Conservation (phyloP, 2,329 filamentous ascomycete genomes). For the Ophiosphaerella korrae region DNA sequence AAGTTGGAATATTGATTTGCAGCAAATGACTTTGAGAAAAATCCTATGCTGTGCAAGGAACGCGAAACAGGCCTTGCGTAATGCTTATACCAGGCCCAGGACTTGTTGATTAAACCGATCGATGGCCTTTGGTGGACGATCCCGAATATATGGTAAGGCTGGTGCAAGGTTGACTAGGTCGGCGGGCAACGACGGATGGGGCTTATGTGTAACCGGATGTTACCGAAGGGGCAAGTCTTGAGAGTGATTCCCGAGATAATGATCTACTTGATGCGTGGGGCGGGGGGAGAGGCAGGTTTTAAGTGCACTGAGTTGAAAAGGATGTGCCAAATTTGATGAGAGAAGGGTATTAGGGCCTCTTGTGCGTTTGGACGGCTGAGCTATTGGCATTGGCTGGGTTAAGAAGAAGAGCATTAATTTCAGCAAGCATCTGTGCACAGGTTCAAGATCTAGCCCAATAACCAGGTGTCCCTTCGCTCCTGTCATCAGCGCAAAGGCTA, state of each 20-base stretch:
- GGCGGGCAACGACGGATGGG: conserved; percentile 3
- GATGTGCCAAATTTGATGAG: not conserved
- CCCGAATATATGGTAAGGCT: conserved; percentile 23
- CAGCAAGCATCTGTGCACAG: conserved; percentile 25
- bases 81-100: conserved; percentile 17
- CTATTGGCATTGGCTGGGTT: conserved; percentile 21
- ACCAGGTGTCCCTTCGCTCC: conserved; percentile 29
- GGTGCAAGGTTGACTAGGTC: conserved; percentile 19
- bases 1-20: conserved; percentile 14
- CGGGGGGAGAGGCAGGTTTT: too few species aligned
- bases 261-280: not conserved
- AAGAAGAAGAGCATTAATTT: conserved; percentile 21
- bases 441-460: conserved; percentile 33
- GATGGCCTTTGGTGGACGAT: conserved; percentile 11
- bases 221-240: not conserved
- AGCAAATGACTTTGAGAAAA: conserved; percentile 11
- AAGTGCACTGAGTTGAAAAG: not conserved
- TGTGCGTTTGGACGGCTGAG: conserved; percentile 26
- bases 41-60: conserved; percentile 8
- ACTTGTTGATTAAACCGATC: conserved; percentile 12
- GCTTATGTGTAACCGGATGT: conserved; percentile 4
- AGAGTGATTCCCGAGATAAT: not conserved
- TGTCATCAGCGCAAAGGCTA: conserved; percentile 29
- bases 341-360: conserved; percentile 26
- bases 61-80: conserved; percentile 17